Conservation (phyloP, 306 rosid genomes). For the Pyrus betulifolia region DNA sequence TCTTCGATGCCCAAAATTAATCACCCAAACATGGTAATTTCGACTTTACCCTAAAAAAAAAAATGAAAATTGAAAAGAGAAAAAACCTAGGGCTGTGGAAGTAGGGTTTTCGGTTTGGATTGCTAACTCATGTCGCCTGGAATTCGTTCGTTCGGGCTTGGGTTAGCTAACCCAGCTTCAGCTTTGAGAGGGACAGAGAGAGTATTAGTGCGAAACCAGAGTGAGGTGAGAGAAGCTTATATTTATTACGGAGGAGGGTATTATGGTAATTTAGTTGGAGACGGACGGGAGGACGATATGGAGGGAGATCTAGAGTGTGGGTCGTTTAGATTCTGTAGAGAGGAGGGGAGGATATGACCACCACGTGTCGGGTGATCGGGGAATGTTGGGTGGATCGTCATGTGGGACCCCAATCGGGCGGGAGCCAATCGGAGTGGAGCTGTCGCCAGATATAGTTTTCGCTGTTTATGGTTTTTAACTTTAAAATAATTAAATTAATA, state of each 20-base stretch:
- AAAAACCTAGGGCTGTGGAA: not conserved
- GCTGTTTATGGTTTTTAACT: not conserved
- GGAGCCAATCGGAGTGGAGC: not conserved
- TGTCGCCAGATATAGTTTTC: conserved; percentile 12
- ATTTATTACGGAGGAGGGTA: not conserved
- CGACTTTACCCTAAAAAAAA: not conserved
- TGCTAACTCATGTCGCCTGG: not conserved
- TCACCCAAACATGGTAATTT: conserved; percentile 1
- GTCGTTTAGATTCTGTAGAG: not conserved
- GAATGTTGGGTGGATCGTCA: not conserved
- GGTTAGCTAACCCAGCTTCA: not conserved
- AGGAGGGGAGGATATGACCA: not conserved
- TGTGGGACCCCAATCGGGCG: not conserved
- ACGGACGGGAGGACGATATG: not conserved
- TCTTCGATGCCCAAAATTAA: not conserved
- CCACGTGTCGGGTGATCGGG: not conserved
- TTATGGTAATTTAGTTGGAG: not conserved
- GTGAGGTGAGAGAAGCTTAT: not conserved
- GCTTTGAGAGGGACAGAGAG: not conserved
- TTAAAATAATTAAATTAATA: not conserved
- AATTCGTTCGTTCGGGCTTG: not conserved
- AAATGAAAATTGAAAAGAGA: not conserved
- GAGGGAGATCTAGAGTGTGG: not conserved
- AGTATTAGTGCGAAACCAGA: not conserved
- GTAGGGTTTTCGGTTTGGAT: conserved; percentile 5